Base-by-base conservation (phyloP, 768 basidiomycete genomes). In the Chalciporus pseudorubinellus region DNA sequence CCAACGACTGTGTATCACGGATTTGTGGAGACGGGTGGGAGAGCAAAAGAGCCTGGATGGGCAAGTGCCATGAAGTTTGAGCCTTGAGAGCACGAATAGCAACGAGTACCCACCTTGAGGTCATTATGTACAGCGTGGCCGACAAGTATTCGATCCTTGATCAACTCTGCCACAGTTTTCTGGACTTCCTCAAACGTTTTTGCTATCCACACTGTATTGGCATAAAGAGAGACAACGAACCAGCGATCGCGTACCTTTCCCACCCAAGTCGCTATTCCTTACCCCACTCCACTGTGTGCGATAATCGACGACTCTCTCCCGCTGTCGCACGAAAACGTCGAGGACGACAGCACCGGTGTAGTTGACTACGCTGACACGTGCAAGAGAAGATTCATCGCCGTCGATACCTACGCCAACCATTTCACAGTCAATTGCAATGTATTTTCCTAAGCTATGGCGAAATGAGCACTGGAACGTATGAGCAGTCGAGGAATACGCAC, bases 401-500 rank as follows among this genome's bases (percentile, higher is more conserved):
- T 85, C 77, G n/a, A 82, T 77, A 1, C 93, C 93, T n/a, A 95
- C 80, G 5, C 94, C 94, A 11, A 98, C 95, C 93, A 98, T 97
- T 70, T 98, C 95, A 61, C 95, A 98, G 69, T 99, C 95, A 24
- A 99, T 73, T 0, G 92, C 84, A 39, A 97, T 72, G 56, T 88
- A 88, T 62, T 80, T 85, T 43, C 87, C 87, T 4, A 82, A 81
- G 42, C 85, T 84, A 47, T 41, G 12, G 48, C 18, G 43, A 43
- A 20, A 45, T 53, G 47, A 49, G 57, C 14, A 8, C 59, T 4
- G 29, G 29, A 20, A 39, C n/a, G 3, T 48, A 38, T 22, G n/a
- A 24, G 20, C 40, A 24, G 4, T 31, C 12, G n/a, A 33, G 26
- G 11, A 31, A n/a, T 7, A 65, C 81, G 67, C 64, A 84, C 83